These are phyloP conservation scores for Cercospora nicotianae DNA, from an alignment of 2,329 filamentous ascomycete genomes.

Conservation along the genomic window DNA sequence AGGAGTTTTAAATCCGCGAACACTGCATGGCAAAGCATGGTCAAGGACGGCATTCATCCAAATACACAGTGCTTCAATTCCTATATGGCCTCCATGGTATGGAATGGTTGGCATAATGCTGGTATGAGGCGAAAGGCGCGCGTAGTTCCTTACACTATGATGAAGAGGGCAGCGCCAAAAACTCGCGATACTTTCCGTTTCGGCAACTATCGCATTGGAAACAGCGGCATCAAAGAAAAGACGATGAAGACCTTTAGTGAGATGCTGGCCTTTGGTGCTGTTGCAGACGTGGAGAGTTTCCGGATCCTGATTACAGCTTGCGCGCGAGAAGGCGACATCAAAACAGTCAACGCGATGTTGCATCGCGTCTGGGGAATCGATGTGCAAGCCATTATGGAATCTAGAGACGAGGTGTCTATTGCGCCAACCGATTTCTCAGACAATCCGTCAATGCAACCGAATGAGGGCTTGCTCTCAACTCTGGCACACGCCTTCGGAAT, in stretches of 20 bases:
- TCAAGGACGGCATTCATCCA: slow-evolving; percentile 42
- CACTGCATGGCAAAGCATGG: slow-evolving; percentile 51
- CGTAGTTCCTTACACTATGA: slow-evolving; percentile 39
- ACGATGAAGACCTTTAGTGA: slow-evolving; percentile 46
- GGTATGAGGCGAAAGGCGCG: slow-evolving; percentile 43
- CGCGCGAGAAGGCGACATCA: slow-evolving; percentile 54
- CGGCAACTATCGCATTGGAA: slow-evolving; percentile 32
- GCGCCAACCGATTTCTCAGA: slow-evolving; percentile 43
- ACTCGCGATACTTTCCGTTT: slow-evolving; percentile 12
- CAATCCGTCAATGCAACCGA: slow-evolving; percentile 60
- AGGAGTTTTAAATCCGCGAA: slow-evolving; percentile 48
- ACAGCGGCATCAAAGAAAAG: slow-evolving; percentile 34
- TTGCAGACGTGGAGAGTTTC: slow-evolving; percentile 55
- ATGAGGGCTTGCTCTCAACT: slow-evolving; percentile 59
- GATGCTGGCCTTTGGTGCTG: slow-evolving; percentile 49
- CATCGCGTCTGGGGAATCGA: slow-evolving; percentile 57
- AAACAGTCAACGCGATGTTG: slow-evolving; percentile 51
- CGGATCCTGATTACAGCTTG: slow-evolving; percentile 55
- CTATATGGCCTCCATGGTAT: slow-evolving; percentile 53
- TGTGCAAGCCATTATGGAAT: slow-evolving; percentile 43
- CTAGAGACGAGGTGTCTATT: slow-evolving; percentile 35
- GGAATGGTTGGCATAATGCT: slow-evolving; percentile 41
- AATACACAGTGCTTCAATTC: slow-evolving; percentile 57
- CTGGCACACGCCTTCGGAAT: slow-evolving; percentile 69
- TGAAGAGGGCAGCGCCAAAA: slow-evolving; percentile 17